phyloP scores from a whole-genome alignment of 2,329 filamentous ascomycete species.

The Pestalotiopsis sp. region DNA sequence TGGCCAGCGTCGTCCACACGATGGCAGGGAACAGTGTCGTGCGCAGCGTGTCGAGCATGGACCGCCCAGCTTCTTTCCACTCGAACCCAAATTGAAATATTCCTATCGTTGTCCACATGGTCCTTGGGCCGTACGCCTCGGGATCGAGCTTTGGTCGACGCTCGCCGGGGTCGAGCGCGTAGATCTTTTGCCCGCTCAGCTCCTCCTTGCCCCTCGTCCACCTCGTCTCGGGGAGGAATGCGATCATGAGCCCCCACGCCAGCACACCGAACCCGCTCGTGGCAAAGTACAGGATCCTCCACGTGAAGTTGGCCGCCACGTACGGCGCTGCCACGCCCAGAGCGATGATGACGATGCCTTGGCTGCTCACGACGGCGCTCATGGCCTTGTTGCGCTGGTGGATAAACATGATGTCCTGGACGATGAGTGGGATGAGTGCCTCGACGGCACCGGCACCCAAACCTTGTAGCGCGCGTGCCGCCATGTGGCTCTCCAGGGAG shows the following conservation, averaged over 20 bases:
- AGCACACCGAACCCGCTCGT: slow-evolving; percentile 33
- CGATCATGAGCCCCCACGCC: slow-evolving; percentile 36
- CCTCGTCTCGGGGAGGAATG: slow-evolving; percentile 37
- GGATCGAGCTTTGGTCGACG: slow-evolving; percentile 31
- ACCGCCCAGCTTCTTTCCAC: slow-evolving; percentile 26
- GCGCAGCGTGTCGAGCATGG: slow-evolving; percentile 32
- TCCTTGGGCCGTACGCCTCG: slow-evolving; percentile 27
- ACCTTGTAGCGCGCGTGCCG: slow-evolving; percentile 36
- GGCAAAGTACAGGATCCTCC: slow-evolving; percentile 39
- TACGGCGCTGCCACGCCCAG: slow-evolving; percentile 22
- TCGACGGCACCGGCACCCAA: slow-evolving; percentile 39
- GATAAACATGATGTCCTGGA: slow-evolving; percentile 41
- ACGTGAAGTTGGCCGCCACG: slow-evolving; percentile 33
- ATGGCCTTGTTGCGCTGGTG: slow-evolving; percentile 39
- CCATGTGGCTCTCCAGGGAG: slow-evolving; percentile 33
- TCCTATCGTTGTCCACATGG: slow-evolving; percentile 33
- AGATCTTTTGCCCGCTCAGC: slow-evolving; percentile 29
- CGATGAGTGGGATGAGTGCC: slow-evolving; percentile 39
- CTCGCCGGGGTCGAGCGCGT: slow-evolving; percentile 27
- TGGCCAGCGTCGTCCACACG: slow-evolving; percentile 32
- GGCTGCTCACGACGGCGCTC: slow-evolving; percentile 28
- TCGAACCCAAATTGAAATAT: slow-evolving; percentile 35
- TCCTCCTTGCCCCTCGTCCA: slow-evolving; percentile 33
- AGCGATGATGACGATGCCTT: slow-evolving; percentile 12
- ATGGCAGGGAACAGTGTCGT: slow-evolving; percentile 37